These are phyloP conservation scores for Paramecium tetraurelia DNA, from an alignment of 73 alveolate genomes.

Conservation along the genomic window DNA sequence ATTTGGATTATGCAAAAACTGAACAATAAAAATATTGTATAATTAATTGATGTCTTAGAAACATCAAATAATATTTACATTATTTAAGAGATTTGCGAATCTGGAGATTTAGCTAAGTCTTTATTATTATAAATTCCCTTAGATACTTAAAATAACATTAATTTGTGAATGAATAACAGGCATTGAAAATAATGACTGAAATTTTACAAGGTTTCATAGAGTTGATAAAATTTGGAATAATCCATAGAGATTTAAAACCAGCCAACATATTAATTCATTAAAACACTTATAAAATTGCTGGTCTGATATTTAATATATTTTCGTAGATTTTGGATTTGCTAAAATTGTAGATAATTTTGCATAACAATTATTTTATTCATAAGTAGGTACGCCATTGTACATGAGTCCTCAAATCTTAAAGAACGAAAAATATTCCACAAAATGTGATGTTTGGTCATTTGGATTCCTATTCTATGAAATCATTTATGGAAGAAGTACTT, in stretches of 20 bases:
- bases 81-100: neutral
- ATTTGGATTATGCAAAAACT: neutral
- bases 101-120: constrained; percentile 31
- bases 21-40: neutral
- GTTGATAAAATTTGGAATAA: constrained; percentile 48
- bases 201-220: constrained; percentile 36
- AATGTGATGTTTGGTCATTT: constrained; percentile 63
- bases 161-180: neutral
- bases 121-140: neutral
- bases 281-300: constrained; percentile 49
- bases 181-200: constrained; percentile 48
- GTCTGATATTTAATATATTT: constrained; percentile 32
- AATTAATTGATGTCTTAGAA: constrained; percentile 38
- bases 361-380: constrained; percentile 43
- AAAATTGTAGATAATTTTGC: constrained; percentile 55
- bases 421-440: constrained; percentile 44
- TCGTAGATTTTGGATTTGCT: constrained; percentile 66
- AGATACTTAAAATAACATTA: neutral
- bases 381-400: constrained; percentile 56
- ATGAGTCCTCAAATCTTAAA: constrained; percentile 55
- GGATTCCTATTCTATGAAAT: constrained; percentile 42
- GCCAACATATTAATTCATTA: constrained; percentile 65
- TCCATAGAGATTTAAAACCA: constrained; percentile 75
- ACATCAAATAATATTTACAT: neutral
- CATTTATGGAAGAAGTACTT: neutral